These are phyloP conservation scores for Ogataea pini DNA, from an alignment of 805 yeast genomes.

Conservation along the genomic window DNA sequence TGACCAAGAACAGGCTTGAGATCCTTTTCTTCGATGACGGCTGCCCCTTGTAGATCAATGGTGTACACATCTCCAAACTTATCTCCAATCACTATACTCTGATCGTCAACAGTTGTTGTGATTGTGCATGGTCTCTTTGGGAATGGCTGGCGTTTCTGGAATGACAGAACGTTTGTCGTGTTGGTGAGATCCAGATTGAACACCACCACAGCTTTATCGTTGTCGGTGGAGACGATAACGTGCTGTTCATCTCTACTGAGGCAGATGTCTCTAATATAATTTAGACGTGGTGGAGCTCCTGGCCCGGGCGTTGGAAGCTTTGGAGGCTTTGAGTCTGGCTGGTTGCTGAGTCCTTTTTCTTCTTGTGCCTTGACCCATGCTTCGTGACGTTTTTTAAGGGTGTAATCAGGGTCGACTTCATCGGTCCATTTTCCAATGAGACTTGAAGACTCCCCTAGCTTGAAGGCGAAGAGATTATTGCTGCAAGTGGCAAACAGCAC, in stretches of 20 bases:
- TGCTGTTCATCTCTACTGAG: constrained; percentile 53
- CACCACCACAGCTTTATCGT: constrained; percentile 76
- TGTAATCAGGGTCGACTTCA: constrained; percentile 47
- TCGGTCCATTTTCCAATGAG: constrained; percentile 66
- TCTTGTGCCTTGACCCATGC: constrained; percentile 40
- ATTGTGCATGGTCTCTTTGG: constrained; percentile 94
- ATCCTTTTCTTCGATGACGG: constrained; percentile 41
- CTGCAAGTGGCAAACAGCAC: constrained; percentile 58
- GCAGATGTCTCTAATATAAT: constrained; percentile 64
- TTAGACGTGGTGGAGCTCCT: constrained; percentile 67
- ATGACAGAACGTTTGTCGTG: constrained; percentile 43
- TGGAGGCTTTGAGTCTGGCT: constrained; percentile 38
- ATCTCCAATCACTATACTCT: constrained; percentile 72
- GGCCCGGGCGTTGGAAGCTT: constrained; percentile 64
- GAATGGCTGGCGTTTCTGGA: constrained; percentile 70
- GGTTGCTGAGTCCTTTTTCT: constrained; percentile 22
- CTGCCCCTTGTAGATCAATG: constrained; percentile 44
- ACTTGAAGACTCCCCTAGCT: constrained; percentile 36
- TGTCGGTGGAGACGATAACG: constrained; percentile 73
- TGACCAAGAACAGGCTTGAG: constrained; percentile 85
- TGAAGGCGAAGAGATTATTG: constrained; percentile 58
- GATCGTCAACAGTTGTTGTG: constrained; percentile 53
- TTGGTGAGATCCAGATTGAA: constrained; percentile 42
- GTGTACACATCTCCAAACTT: constrained; percentile 94
- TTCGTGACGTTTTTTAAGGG: constrained; percentile 49